Conservation (phyloP, 495 filamentous ascomycete genomes). For the Trichoderma erinaceum region DNA sequence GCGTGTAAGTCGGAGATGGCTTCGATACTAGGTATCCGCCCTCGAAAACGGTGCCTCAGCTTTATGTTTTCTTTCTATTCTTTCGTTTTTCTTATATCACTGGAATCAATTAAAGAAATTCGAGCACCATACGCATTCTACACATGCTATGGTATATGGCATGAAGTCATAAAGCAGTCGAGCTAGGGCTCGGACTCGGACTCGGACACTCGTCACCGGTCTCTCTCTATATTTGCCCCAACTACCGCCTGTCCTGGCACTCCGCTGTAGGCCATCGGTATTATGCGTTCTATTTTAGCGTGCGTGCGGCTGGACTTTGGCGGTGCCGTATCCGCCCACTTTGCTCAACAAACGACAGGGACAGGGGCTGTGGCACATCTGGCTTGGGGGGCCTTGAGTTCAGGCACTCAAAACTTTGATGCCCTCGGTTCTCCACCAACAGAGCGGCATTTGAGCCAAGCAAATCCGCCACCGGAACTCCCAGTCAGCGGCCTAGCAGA, state of each 20-base stretch:
- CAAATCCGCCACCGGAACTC: neutral
- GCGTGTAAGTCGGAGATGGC: too few species aligned
- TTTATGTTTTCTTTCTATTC: too few species aligned
- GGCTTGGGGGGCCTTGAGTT: neutral
- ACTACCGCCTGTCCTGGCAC: neutral
- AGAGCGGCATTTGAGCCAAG: slow-evolving; percentile 4
- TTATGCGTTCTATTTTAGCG: neutral
- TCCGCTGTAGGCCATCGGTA: neutral
- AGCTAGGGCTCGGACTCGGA: too few species aligned
- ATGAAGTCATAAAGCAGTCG: too few species aligned
- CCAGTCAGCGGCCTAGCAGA: neutral
- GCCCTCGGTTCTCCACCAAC: neutral
- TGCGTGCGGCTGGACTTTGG: slow-evolving; percentile 13
- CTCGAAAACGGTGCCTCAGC: too few species aligned
- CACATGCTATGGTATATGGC: too few species aligned
- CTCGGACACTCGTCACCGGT: too few species aligned
- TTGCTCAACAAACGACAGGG: neutral
- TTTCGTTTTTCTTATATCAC: too few species aligned
- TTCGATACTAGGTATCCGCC: too few species aligned
- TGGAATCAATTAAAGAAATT: too few species aligned
- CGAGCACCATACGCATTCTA: too few species aligned
- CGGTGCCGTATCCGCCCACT: slow-evolving; percentile 1
- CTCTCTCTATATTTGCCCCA: neutral
- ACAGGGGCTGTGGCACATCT: slow-evolving; percentile 1
- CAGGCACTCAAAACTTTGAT: slow-evolving; percentile 1